A percentile compares a stretch with the other conserved stretches of the same genome.
Evolutionary conservation across 805 yeast genomes (phyloP).

Genomic region (Candida bentonensis): DNA sequence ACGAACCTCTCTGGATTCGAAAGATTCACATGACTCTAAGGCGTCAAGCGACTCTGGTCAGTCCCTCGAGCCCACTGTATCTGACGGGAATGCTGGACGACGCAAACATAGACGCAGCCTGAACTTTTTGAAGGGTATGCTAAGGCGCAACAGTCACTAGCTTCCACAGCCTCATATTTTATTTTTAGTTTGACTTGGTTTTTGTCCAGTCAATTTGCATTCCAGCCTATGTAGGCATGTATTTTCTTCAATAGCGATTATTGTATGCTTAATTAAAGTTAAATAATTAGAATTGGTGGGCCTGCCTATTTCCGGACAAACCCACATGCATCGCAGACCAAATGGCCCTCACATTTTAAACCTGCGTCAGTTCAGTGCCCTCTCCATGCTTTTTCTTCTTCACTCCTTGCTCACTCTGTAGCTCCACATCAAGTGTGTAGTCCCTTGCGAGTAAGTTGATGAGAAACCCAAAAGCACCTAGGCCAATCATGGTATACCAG

Average conservation of each 20-base stretch:
- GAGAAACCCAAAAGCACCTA: slow-evolving; percentile 7
- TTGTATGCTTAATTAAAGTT: too few species aligned
- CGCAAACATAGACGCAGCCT: not conserved
- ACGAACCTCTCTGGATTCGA: not conserved
- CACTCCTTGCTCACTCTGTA: slow-evolving; percentile 13
- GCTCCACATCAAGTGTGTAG: slow-evolving; percentile 7
- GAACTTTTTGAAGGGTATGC: not conserved
- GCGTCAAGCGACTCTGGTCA: not conserved
- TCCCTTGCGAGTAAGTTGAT: slow-evolving; percentile 7
- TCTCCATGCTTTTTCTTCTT: too few species aligned
- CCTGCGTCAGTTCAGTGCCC: too few species aligned
- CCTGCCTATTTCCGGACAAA: too few species aligned
- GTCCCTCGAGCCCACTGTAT: not conserved
- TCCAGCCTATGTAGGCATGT: too few species aligned
- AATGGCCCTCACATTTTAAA: too few species aligned
- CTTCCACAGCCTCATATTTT: not conserved
- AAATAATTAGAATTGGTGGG: too few species aligned
- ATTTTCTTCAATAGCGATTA: too few species aligned
- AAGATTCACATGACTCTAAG: not conserved
- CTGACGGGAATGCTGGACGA: not conserved
- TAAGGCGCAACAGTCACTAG: not conserved
- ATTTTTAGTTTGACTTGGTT: too few species aligned
- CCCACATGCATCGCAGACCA: too few species aligned
- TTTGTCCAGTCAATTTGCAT: too few species aligned
- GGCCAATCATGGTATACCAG: slow-evolving; percentile 5